These are phyloP conservation scores for Micromonas commoda DNA, from an alignment of 139 green algal species.

Conservation along the genomic window DNA sequence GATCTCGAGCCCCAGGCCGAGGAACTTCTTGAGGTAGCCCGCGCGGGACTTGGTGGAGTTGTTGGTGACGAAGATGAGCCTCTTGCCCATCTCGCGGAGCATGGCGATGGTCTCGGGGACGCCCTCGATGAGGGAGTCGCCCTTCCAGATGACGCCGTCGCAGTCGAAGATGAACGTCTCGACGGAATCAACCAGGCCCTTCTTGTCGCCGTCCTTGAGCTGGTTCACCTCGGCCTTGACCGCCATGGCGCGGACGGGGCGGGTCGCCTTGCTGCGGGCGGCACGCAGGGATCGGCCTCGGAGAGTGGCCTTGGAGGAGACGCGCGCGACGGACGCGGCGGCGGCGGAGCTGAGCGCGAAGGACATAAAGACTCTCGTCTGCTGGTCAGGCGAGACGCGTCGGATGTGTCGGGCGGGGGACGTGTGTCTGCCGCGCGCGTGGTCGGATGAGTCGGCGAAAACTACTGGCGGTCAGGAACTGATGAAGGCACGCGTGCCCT, in stretches of 20 bases:
- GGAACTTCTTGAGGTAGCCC: slow-evolving; percentile 88
- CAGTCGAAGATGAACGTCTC: slow-evolving; percentile 99
- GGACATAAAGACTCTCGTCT: too few relatives aligned
- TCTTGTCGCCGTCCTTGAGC: slow-evolving; percentile 2
- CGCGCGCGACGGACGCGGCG: not conserved
- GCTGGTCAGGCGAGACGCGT: too few relatives aligned
- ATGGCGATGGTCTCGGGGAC: slow-evolving; percentile 93
- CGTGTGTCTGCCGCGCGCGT: too few relatives aligned
- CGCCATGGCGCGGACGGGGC: too few relatives aligned
- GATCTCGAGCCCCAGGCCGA: slow-evolving; percentile 77
- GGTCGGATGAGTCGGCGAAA: too few relatives aligned
- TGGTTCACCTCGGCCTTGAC: too few relatives aligned
- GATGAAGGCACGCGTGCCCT: too few relatives aligned
- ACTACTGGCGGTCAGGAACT: too few relatives aligned
- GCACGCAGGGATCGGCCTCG: too few relatives aligned
- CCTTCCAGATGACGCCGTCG: slow-evolving; percentile 96
- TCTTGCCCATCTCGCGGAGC: slow-evolving; percentile 85
- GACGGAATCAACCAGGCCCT: slow-evolving; percentile 70
- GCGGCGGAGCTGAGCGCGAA: not conserved
- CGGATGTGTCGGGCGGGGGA: too few relatives aligned
- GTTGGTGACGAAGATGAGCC: slow-evolving; percentile 98
- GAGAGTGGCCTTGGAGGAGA: not conserved
- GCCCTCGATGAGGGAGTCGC: slow-evolving; percentile 92
- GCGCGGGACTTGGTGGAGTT: slow-evolving; percentile 96
- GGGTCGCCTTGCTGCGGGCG: too few relatives aligned